These are phyloP conservation scores for Aurinia saxatilis DNA, from an alignment of 345 rosid genomes.

Conservation along the genomic window DNA sequence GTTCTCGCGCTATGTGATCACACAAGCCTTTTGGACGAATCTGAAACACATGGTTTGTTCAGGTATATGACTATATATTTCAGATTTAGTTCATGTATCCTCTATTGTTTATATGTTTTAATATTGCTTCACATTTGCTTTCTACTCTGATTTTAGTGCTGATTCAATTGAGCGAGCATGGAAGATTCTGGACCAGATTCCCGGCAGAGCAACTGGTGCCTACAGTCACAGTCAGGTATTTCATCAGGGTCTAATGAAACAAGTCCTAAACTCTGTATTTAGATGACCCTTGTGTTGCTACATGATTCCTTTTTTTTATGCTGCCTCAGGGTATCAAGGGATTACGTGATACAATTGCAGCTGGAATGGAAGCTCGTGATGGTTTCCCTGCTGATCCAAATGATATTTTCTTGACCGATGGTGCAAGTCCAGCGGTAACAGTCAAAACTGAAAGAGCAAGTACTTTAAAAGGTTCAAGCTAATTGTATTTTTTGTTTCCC, in stretches of 20 bases:
- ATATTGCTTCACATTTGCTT: not conserved
- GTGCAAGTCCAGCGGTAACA: conserved; percentile 97
- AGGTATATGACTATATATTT: conserved; percentile 40
- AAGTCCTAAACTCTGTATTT: not conserved
- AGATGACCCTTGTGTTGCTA: too few relatives aligned
- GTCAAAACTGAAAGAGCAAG: too few relatives aligned
- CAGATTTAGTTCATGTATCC: not conserved
- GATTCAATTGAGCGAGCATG: conserved; percentile 82
- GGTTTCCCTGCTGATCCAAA: conserved; percentile 84
- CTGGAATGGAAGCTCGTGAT: conserved; percentile 94
- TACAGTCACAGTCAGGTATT: conserved; percentile 92
- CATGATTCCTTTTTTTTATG: not conserved
- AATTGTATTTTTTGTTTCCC: too few relatives aligned
- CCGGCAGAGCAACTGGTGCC: conserved; percentile 93
- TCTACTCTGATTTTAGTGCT: conserved; percentile 36
- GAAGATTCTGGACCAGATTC: conserved; percentile 83
- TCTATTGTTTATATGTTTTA: not conserved
- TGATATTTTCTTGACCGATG: conserved; percentile 93
- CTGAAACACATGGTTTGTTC: conserved; percentile 82
- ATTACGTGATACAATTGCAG: conserved; percentile 79
- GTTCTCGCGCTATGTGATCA: too few relatives aligned
- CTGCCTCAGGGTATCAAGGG: conserved; percentile 74
- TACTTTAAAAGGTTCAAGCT: too few relatives aligned
- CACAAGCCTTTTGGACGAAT: conserved; percentile 71
- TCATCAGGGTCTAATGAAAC: not conserved